phyloP scores from a whole-genome alignment of 148 eudicot species.

The Nepenthes gracilis region DNA sequence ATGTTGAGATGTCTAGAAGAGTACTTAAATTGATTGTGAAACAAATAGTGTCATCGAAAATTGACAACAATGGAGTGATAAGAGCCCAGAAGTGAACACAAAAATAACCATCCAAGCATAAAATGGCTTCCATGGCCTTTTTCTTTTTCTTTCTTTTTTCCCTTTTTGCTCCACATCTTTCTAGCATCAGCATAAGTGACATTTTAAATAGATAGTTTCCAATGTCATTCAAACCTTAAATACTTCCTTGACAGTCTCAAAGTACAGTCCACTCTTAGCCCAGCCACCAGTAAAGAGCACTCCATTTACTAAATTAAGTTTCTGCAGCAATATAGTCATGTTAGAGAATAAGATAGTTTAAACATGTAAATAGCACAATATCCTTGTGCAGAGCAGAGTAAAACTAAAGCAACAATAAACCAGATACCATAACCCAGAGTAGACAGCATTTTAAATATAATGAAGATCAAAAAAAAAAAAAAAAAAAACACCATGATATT shows the following conservation, averaged over 20 bases:
- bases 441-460: not conserved
- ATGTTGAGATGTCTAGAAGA: too few relatives aligned
- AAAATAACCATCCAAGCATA: too few relatives aligned
- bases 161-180: too few relatives aligned
- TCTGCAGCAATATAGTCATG: constrained; percentile 34
- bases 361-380: not conserved
- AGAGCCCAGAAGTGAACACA: too few relatives aligned
- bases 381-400: not conserved
- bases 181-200: not conserved
- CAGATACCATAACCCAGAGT: too few relatives aligned
- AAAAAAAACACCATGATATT: too few relatives aligned
- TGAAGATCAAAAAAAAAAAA: not conserved
- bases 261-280: constrained; percentile 77
- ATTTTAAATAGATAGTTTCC: not conserved
- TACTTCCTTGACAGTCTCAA: constrained; percentile 47
- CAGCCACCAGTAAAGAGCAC: constrained; percentile 95
- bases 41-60: too few relatives aligned
- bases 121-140: too few relatives aligned
- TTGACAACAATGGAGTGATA: too few relatives aligned
- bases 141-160: too few relatives aligned
- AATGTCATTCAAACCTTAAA: constrained; percentile 47
- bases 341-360: not conserved
- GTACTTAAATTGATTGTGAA: too few relatives aligned
- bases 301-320: constrained; percentile 80
- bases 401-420: not conserved